Base-by-base conservation (phyloP, 73 alveolate genomes). In the Paramecium octaurelia region DNA sequence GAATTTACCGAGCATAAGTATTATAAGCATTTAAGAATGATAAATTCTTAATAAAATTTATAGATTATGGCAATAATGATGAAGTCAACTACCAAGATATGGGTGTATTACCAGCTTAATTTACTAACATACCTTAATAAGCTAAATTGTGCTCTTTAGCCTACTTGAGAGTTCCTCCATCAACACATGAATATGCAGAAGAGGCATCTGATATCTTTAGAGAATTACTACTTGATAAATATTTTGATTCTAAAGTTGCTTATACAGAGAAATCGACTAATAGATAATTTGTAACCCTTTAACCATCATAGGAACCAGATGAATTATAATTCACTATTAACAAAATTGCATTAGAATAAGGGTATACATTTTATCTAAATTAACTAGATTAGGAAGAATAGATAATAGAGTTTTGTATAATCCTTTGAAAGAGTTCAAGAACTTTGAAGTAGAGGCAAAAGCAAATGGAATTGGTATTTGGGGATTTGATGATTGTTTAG, bases 21-120 rank as follows among this genome's bases (percentile, higher is more conserved):
- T 8, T 80, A 21, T 6, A 80, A 80, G 76, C 73, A 16, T 24
- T 80, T 23, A 40, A 80, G 23, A 48, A 80, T 43, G 75, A 46
- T 48, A 46, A 42, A 80, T 80, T 80, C 16, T 21, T 44, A n/a
- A 36, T 80, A 0, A 80, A 48, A 43, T 80, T 80, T 46, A 80
- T 80, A 38, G 91, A 80, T 46, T 80, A 80, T 43, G 91, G 91
- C 23, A 80, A 80, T 46, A 24, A 20, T 44, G 91, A 80, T 80
- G 40, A 80, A 24, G 91, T 80, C 38, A 16, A 42, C 16, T 80
- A 44, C 46, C 3, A 40, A 42, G 91, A 80, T 20, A 44, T 80
- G 75, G 91, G 91, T 3, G 36, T 80, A 0, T 44, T 80, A 14
- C 91, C 91, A 31, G 76, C 76, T 18, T 59, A 80, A 48, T 80